Evolutionary conservation across 108 stramenopile genomes (phyloP), one percentile per base, ranked within the genome.

Genomic region (Stephanodiscus minutulus): DNA sequence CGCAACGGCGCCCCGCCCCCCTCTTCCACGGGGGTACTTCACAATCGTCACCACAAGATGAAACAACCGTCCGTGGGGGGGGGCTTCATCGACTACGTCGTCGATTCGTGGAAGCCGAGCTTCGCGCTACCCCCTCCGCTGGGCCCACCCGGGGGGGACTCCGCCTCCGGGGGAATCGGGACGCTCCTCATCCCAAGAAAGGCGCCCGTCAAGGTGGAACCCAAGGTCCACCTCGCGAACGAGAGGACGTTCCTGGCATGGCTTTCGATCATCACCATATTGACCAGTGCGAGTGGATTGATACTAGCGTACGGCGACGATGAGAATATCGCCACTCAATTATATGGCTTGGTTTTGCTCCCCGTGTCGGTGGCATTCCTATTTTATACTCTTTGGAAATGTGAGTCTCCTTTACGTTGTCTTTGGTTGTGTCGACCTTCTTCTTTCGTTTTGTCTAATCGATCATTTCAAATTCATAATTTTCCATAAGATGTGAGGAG

Each of bases 241-340:
- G 92, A 93, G 58, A 78, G 92, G 15, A 91, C 91, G 5, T 87
- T 93, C 66, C 52, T 93, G 36, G 58, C 82, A 9, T 93, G 92
- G 92, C 47, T 87, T n/a, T 75, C 76, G 43, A 56, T 79, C 46
- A 79, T 84, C 20, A 37, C 81, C 13, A 72, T 59, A 15, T 61
- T 85, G 43, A 71, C 64, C 1, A 56, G 21, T n/a, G 82, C 74
- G 11, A 72, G 83, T 12, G 27, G 77, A 5, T 70, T 71, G 2
- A 86, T 87, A 43, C 24, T 85, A 5, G 68, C 39, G 33, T 83
- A 76, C 69, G 21, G 60, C 0, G 15, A 21, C 15, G 76, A 76
- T 49, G 60, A 37, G 2, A 39, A 78, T 61, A n/a, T 65, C 12
- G 55, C 60, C 2, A 68, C 66, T 49, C 70, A 76, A 22, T 44